Base-by-base conservation (phyloP, 768 basidiomycete species). In the Amanita phalloides region DNA sequence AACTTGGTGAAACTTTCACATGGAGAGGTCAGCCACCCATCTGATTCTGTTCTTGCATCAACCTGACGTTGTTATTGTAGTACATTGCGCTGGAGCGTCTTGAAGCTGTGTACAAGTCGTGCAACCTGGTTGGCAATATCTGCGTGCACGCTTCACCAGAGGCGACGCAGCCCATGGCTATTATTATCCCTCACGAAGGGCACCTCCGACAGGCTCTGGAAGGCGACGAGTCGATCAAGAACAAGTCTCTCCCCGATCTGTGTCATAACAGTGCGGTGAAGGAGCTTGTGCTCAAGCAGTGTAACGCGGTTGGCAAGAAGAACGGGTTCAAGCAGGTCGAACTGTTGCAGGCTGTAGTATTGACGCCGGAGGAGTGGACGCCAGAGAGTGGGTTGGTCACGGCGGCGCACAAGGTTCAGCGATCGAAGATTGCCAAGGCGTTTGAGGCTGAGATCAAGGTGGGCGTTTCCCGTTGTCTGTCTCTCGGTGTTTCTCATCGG, bases 71-170 rank as follows among this genome's bases (percentile, higher is more conserved):
- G 52, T 59, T 9, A 59, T 45, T 35, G 5, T 30, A 86, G 79
- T 95, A 94, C 71, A 90, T 95, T 64, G 92, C 92, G 14, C 76
- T 96, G 55, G 93, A 96, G 63, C 79, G 84, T 38, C 81, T 96
- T 45, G 93, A 92, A 64, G 78, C 89, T 21, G 77, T 81, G 38
- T 95, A 92, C 82, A 92, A 91, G 65, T 72, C 86, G 0, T 89
- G 84, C 70, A 81, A 83, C 56, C 66, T 88, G 53, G 83, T 92
- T 26, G 65, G 73, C 51, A 93, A 93, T 67, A 75, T 94, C 52
- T 92, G 90, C 66, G 84, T 95, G 25, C 75, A 89, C 61, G 93
- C 90, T 3, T 75, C 76, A 37, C 63, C 77, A 1, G 79, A 89
- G 44, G 88, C 89, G 21, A 81, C 80, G 58, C 81, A 88, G 60